Percentiles rank a stretch among this genome's conserved stretches.
Evolutionary conservation across 1,139 yeast genomes (phyloP).

Genomic region (Nematodospora anomalae): DNA sequence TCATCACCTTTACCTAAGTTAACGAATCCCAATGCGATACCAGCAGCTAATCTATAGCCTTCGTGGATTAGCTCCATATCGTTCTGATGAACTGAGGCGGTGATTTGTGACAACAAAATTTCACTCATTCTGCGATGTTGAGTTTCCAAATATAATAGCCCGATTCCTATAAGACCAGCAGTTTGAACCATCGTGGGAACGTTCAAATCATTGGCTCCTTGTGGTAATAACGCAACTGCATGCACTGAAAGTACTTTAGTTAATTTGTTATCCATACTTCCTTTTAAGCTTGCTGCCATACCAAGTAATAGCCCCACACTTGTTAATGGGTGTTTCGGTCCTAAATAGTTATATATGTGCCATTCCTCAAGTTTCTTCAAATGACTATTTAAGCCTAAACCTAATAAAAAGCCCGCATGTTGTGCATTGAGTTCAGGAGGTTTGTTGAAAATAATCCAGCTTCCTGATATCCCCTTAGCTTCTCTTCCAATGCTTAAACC

Average conservation of each 20-base stretch:
- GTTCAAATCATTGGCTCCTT: conserved; percentile 86
- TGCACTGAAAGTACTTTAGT: conserved; percentile 93
- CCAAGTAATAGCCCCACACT: conserved; percentile 88
- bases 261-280: conserved; percentile 82
- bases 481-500: conserved; percentile 75
- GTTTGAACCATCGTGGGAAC: conserved; percentile 84
- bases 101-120: conserved; percentile 66
- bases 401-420: conserved; percentile 94
- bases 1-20: conserved; percentile 78
- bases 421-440: conserved; percentile 72
- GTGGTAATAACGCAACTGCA: conserved; percentile 86
- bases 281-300: conserved; percentile 84
- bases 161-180: conserved; percentile 90
- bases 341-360: conserved; percentile 92
- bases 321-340: conserved; percentile 83
- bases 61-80: conserved; percentile 65
- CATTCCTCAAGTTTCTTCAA: conserved; percentile 84
- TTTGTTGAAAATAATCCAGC: conserved; percentile 89
- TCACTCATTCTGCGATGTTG: conserved; percentile 90
- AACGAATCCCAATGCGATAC: conserved; percentile 84
- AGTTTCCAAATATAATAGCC: conserved; percentile 73
- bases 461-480: conserved; percentile 75
- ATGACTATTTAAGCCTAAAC: conserved; percentile 91
- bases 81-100: conserved; percentile 55
- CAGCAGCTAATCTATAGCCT: conserved; percentile 86